Base-by-base conservation (phyloP, 2,329 filamentous ascomycete genomes). In the Nothopassalora personata region DNA sequence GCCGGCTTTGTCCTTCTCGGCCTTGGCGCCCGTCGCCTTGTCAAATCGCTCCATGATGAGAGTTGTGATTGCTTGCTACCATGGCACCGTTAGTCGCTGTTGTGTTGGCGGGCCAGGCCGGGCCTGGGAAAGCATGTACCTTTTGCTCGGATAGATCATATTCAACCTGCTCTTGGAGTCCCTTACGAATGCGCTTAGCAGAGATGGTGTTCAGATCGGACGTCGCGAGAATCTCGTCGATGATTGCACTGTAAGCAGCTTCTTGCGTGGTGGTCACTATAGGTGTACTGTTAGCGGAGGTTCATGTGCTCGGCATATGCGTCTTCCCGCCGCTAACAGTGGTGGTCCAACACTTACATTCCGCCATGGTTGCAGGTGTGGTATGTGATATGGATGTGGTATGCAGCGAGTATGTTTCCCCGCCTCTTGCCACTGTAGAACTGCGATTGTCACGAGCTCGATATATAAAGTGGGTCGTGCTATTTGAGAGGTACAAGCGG, bases 141-240 rank as follows among this genome's bases (percentile, higher is more conserved):
- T 87, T 87, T 66, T 86, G 80, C 54, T 80, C 78, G 54, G 81
- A 80, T 65, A 86, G 80, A 72, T 87, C 84, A 76, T 84, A 77
- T 67, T 81, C 79, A 55, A 86, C 79, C 60, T 75, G 75, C 67
- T 82, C 82, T 69, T 86, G 83, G 45, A 87, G 76, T 30, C 81
- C 82, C 72, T 83, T 85, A 64, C 84, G 82, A 71, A 87, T 86
- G 66, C 80, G 79, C 75, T 87, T 87, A 60, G 83, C 83, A 36
- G 85, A 86, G 64, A 87, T 82, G 56, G 83, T 86, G 63, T 83
- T 83, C 31, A 87, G 76, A 67, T 87, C 84, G 69, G 83, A 83
- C 56, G 74, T 74, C 48, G 78, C 78, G 53, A 87, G 77, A 66
- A 87, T 87, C 33, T 77, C 76, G 72, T 87, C 85, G 66, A 87